phyloP scores from a whole-genome alignment of 345 rosid species.

The Eucalyptus cladocalyx region DNA sequence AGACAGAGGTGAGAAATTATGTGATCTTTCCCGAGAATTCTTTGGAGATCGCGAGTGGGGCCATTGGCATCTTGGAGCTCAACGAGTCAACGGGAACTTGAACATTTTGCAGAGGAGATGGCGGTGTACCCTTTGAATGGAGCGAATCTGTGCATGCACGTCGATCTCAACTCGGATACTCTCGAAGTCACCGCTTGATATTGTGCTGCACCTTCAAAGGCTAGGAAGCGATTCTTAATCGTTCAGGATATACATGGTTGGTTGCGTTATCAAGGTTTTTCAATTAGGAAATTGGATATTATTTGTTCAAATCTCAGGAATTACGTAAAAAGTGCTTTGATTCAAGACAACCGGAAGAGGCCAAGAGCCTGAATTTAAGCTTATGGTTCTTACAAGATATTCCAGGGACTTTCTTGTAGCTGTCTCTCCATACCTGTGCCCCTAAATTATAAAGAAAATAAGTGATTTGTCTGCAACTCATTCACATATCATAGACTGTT shows the following conservation, averaged over 20 bases:
- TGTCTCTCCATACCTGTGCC: background rate
- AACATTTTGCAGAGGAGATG: background rate
- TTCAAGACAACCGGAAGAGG: background rate
- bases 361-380: background rate
- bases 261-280: background rate
- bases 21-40: background rate
- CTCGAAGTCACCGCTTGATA: background rate
- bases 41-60: background rate
- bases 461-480: background rate
- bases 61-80: background rate
- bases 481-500: background rate
- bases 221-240: background rate
- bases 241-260: background rate
- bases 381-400: background rate
- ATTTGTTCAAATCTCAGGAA: background rate
- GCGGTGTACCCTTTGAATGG: background rate
- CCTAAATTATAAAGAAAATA: background rate
- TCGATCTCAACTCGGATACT: background rate
- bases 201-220: background rate
- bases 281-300: background rate
- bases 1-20: background rate
- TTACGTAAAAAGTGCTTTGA: background rate
- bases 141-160: background rate
- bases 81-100: background rate
- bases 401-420: background rate